Base-by-base conservation (phyloP, 2,329 filamentous ascomycete species). In the Coniella lustricola region DNA sequence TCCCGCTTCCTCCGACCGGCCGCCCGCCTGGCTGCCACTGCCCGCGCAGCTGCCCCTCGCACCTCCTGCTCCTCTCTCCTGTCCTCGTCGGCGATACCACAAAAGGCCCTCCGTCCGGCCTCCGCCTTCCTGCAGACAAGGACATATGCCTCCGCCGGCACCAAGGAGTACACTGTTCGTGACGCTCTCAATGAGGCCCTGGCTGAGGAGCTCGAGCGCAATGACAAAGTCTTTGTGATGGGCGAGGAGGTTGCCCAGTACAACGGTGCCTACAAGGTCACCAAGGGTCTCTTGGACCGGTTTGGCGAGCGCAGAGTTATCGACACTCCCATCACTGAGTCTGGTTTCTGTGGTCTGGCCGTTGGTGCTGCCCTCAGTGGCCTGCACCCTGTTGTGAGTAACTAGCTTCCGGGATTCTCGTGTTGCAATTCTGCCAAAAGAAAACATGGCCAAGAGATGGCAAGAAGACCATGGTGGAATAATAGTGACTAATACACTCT, bases 211-310 rank as follows among this genome's bases (percentile, higher is more conserved):
- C 83, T 98, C 70, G 90, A 96, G 77, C 68, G 72, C 65, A 95
- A 98, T 72, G 78, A 85, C 56, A 97, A 96, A 78, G 90, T 96
- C 61, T 98, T 96, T 70, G 75, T 98, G 59, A 71, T 98, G 51
- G 93, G 93, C 63, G 93, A 98, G 78, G 93, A 98, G 76, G 93
- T 98, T 64, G 93, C 93, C 62, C 93, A 98, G 74, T 98, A 98
- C 78, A 98, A 98, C 71, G 93, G 93, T 77, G 91, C 91, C 66
- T 98, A 98, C 83, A 98, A 98, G 76, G 91, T 98, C 67, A 98
- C 93, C 64, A 96, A 95, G 78, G 93, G 93, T 60, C 82, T 98
- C 56, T 72, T 97, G 63, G 93, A 98, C 74, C 87, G 91, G 62
- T 98, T 98, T 68, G 93, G 93, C 61, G 90, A 95, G 55, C 94